A percentile compares a stretch with the other conserved stretches of the same genome.
phyloP scores from a whole-genome alignment of 192 early-diverging fungal genomes.

The Polychytrium aggregatum region DNA sequence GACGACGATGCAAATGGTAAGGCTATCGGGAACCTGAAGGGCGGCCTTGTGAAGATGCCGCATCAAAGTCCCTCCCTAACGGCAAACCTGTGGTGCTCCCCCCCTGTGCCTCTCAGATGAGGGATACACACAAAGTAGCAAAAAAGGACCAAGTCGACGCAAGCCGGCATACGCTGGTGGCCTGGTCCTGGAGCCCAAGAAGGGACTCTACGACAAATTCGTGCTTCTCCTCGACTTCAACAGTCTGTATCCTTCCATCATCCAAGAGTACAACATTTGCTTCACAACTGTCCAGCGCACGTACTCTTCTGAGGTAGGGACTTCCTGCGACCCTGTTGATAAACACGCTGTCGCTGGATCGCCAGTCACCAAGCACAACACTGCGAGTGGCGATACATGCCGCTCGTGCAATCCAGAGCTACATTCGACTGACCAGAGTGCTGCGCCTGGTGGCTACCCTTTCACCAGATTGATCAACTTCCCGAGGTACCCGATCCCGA shows the following conservation, averaged over 20 bases:
- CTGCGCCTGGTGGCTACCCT: too few species aligned
- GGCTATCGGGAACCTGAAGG: slow-evolving; percentile 5
- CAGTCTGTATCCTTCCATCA: slow-evolving; percentile 98
- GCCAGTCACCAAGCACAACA: too few species aligned
- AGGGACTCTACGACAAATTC: slow-evolving; percentile 91
- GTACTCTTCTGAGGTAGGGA: slow-evolving; percentile 8
- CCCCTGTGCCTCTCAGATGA: too few species aligned
- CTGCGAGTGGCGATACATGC: too few species aligned
- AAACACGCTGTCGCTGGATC: too few species aligned
- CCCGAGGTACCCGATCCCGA: slow-evolving; percentile 69
- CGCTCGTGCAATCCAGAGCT: too few species aligned
- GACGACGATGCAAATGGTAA: slow-evolving; percentile 3
- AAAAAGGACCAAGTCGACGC: slow-evolving; percentile 32
- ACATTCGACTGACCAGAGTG: background rate
- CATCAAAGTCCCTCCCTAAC: slow-evolving; percentile 5
- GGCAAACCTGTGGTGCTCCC: slow-evolving; percentile 20
- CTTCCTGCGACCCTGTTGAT: too few species aligned
- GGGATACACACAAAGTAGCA: too few species aligned
- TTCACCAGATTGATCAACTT: slow-evolving; percentile 51
- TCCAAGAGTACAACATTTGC: slow-evolving; percentile 99
- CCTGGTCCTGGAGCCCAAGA: slow-evolving; percentile 94
- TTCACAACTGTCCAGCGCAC: slow-evolving; percentile 84
- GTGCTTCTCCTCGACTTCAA: slow-evolving; percentile 97
- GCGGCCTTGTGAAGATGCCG: too few species aligned
- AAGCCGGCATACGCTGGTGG: slow-evolving; percentile 93